Evolutionary conservation across 1,284 basidiomycete species (phyloP).

Genomic region (Malassezia restricta): DNA sequence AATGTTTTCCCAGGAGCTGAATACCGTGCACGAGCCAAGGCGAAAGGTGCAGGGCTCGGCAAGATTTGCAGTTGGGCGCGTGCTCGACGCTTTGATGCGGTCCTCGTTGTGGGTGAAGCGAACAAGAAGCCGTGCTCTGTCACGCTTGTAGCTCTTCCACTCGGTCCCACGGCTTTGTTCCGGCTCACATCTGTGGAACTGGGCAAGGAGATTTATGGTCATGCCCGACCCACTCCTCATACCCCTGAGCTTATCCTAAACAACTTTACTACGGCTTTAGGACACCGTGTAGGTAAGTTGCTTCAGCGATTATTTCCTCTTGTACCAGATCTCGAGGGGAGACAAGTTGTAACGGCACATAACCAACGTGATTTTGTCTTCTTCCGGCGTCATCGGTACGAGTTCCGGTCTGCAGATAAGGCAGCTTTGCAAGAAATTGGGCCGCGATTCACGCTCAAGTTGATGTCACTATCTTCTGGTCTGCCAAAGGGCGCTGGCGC

Average conservation of each 20-base stretch:
- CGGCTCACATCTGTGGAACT: constrained; percentile 78
- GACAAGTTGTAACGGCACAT: constrained; percentile 93
- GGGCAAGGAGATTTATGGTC: constrained; percentile 69
- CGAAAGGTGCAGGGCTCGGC: constrained; percentile 84
- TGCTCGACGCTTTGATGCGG: constrained; percentile 69
- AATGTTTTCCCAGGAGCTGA: constrained; percentile 89
- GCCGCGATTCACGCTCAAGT: constrained; percentile 87
- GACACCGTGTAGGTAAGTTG: constrained; percentile 80
- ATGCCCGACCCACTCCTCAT: constrained; percentile 81
- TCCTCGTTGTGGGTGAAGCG: constrained; percentile 89
- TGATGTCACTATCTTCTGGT: constrained; percentile 76
- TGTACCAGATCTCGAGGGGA: constrained; percentile 84
- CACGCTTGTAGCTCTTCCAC: constrained; percentile 77
- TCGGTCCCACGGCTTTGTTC: constrained; percentile 91
- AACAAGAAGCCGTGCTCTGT: constrained; percentile 64
- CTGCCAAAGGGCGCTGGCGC: constrained; percentile 55
- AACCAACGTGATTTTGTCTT: constrained; percentile 98
- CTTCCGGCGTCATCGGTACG: constrained; percentile 89
- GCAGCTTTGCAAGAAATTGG: constrained; percentile 95
- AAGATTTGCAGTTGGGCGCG: constrained; percentile 88
- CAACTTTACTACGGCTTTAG: constrained; percentile 84
- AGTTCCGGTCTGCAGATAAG: constrained; percentile 66
- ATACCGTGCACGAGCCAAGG: constrained; percentile 76
- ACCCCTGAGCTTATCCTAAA: constrained; percentile 92
- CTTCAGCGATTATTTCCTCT: constrained; percentile 93